Evolutionary conservation across 768 basidiomycete species (phyloP).

Genomic region (Termitomyces sp.): DNA sequence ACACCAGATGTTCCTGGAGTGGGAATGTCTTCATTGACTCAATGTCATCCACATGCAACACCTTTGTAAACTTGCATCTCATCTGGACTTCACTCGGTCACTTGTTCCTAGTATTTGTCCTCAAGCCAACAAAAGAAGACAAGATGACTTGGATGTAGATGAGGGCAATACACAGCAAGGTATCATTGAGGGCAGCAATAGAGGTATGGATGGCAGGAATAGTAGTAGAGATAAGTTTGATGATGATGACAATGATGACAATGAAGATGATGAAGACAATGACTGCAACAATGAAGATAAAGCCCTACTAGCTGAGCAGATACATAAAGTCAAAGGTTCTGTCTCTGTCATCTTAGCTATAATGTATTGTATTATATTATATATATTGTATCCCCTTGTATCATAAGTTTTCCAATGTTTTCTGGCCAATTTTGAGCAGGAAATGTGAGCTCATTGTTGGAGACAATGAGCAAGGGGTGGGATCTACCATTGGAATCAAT

Average conservation of each 20-base stretch:
- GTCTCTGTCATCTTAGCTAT: not conserved
- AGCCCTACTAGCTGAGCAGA: not conserved
- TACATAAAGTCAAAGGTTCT: not conserved
- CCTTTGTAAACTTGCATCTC: not conserved
- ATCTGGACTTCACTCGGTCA: not conserved
- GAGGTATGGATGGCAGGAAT: not conserved
- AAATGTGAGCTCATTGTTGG: no score
- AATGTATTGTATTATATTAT: not conserved
- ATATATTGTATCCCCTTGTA: not conserved
- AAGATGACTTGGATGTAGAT: not conserved
- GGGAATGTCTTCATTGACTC: not conserved
- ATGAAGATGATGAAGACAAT: not conserved
- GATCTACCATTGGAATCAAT: not conserved
- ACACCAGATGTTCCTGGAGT: not conserved
- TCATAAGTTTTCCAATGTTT: not conserved
- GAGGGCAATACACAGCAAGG: not conserved
- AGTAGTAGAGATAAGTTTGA: no score
- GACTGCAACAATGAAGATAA: not conserved
- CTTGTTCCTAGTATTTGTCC: not conserved
- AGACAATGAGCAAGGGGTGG: not conserved
- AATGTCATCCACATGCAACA: not conserved
- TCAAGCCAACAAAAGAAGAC: not conserved
- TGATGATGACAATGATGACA: not conserved
- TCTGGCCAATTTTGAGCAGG: not conserved
- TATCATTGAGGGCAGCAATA: not conserved